Evolutionary conservation across 306 rosid species (phyloP), one percentile per base, ranked within the genome.

Genomic region (Hippophae tibetana): DNA sequence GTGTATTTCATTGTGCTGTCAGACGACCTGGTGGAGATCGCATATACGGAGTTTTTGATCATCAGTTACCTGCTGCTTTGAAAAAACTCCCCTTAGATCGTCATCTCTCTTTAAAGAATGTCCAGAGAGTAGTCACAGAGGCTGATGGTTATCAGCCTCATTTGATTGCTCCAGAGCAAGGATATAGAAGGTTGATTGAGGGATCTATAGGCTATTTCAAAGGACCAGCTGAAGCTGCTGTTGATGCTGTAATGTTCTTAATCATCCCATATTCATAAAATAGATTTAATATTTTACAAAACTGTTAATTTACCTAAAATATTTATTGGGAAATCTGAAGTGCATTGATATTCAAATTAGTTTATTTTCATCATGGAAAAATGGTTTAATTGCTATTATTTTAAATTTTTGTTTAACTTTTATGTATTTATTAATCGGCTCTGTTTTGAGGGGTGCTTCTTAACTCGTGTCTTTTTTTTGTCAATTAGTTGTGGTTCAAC

Each of bases 61-160:
- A 93, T 70, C 99, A 93, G 63, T 64, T 93, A 72, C 99, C 99
- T 0, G 97, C 99, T 66, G 99, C 99, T 68, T 71, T 93, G 18
- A 93, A 88, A 75, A 93, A 93, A 72, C 86, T 93, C 42, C 99
- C 99, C 48, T 79, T 93, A 48, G 99, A 93, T 76, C 96, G 99
- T 45, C 99, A 93, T 72, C 94, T 93, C 56, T 74, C 86, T 52
- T 8, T 81, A 43, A 88, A 82, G 75, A 88, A 88, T 86, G 97
- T 93, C 74, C 97, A 93, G 68, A 88, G 79, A 75, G 79, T 93
- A 69, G 99, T 93, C 56, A 69, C 86, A 31, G 97, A 93, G 82
- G 99, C 99, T 61, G 99, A 93, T 77, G 99, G 99, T 47, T 93
- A 93, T 74, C 99, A 93, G 52, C 99, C 99, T 58, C 99, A 93